These are phyloP conservation scores for Mycena venus DNA, from an alignment of 768 basidiomycete species.

Conservation along the genomic window DNA sequence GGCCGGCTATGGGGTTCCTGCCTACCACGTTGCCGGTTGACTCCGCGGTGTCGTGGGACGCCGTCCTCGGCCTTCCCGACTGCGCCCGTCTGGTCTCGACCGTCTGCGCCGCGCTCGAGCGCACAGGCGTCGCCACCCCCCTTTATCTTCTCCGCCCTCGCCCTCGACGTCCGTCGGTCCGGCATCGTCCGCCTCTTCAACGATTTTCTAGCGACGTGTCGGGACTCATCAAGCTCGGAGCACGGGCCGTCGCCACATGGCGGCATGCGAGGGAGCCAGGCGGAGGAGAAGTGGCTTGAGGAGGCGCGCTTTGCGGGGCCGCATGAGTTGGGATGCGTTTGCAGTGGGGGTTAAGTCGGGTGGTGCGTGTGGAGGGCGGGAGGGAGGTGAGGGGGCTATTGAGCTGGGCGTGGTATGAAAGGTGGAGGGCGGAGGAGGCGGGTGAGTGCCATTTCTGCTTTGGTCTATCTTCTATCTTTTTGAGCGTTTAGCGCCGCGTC, in stretches of 20 bases:
- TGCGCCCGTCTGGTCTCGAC: constrained; percentile 79
- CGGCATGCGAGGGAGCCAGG: constrained; percentile 46
- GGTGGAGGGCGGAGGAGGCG: constrained; percentile 87
- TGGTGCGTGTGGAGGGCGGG: constrained; percentile 77
- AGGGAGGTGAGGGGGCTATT: constrained; percentile 87
- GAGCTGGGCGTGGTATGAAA: constrained; percentile 86
- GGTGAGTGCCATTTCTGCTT: constrained; percentile 62
- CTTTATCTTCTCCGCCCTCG: constrained; percentile 90
- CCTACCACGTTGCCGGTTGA: too few relatives aligned
- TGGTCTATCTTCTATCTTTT: constrained; percentile 30
- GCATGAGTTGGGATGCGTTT: constrained; percentile 91
- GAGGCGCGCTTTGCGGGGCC: constrained; percentile 89
- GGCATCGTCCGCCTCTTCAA: constrained; percentile 83
- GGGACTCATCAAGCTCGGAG: constrained; percentile 13
- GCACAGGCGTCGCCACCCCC: constrained; percentile 90
- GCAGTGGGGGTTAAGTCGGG: constrained; percentile 91
- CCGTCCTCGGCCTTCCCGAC: constrained; percentile 68
- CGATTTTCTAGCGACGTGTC: constrained; percentile 82
- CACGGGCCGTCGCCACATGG: too few relatives aligned
- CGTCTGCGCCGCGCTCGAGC: constrained; percentile 76
- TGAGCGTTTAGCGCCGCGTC: neutral
- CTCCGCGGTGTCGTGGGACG: too few relatives aligned
- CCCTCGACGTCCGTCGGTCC: constrained; percentile 85
- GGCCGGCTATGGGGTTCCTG: too few relatives aligned
- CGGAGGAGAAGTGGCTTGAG: constrained; percentile 75